Conservation (phyloP, 2,329 filamentous ascomycete genomes). For the Paecilomyces formosus region DNA sequence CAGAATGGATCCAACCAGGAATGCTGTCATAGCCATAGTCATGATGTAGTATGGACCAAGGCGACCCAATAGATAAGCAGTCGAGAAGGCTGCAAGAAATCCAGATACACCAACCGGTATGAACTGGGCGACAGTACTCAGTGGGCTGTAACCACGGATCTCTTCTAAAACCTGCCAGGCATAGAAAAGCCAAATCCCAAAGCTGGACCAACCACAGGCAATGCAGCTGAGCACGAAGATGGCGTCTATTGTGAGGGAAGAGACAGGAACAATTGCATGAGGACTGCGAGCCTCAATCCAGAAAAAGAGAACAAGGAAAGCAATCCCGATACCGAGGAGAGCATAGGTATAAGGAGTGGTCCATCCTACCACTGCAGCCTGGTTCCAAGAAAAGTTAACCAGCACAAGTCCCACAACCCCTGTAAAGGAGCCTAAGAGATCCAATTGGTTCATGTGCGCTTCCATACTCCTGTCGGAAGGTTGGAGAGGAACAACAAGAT, state of each 20-base stretch:
- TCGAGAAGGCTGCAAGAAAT: neutral
- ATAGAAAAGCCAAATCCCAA: conserved; percentile 44
- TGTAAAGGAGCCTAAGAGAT: conserved; percentile 16
- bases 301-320: neutral
- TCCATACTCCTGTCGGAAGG: neutral
- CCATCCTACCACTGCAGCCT: conserved; percentile 53
- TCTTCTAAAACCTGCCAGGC: conserved; percentile 14
- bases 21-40: conserved; percentile 8
- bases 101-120: neutral
- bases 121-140: neutral
- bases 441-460: conserved; percentile 27
- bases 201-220: conserved; percentile 45
- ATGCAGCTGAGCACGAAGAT: conserved; percentile 49
- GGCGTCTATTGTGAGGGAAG: conserved; percentile 35
- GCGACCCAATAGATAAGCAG: neutral
- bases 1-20: conserved; percentile 8
- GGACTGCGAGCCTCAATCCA: neutral
- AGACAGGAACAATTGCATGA: neutral
- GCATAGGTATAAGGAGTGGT: conserved; percentile 44
- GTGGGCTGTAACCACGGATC: conserved; percentile 6
- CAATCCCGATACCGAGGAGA: conserved; percentile 13
- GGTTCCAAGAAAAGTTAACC: conserved; percentile 57
- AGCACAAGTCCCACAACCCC: conserved; percentile 50
- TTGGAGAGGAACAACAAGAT: conserved; percentile 15
- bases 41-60: conserved; percentile 3